These are phyloP conservation scores for Nakataea oryzae DNA, from an alignment of 2,329 filamentous ascomycete species.

Conservation along the genomic window DNA sequence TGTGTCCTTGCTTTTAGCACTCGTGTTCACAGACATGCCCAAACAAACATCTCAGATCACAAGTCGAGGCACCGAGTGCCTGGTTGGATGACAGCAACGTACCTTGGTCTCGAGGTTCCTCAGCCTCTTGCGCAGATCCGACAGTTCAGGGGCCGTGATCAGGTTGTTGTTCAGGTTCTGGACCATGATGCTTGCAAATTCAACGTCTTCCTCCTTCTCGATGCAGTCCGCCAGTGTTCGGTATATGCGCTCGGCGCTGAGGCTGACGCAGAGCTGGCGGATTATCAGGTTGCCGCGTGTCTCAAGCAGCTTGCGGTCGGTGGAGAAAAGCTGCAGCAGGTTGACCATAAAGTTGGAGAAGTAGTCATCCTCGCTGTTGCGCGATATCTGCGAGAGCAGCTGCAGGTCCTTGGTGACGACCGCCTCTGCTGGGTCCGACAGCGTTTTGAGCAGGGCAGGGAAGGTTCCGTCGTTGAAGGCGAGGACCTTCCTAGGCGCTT, in stretches of 20 bases:
- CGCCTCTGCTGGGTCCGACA: slow-evolving; percentile 89
- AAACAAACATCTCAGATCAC: neutral
- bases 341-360: slow-evolving; percentile 99
- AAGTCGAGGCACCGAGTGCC: no score
- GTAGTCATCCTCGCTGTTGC: slow-evolving; percentile 93
- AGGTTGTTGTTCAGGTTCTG: slow-evolving; percentile 99
- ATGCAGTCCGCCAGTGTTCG: slow-evolving; percentile 91
- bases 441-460: slow-evolving; percentile 86
- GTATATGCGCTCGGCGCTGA: slow-evolving; percentile 93
- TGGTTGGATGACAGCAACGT: slow-evolving; percentile 7
- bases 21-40: slow-evolving; percentile 3
- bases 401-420: slow-evolving; percentile 94
- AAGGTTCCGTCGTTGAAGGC: slow-evolving; percentile 97
- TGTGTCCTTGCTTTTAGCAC: slow-evolving; percentile 4
- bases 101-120: slow-evolving; percentile 83
- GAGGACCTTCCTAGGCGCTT: slow-evolving; percentile 84
- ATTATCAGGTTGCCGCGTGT: slow-evolving; percentile 94
- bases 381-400: slow-evolving; percentile 88
- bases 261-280: slow-evolving; percentile 80
- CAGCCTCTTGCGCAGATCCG: slow-evolving; percentile 80
- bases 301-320: slow-evolving; percentile 82
- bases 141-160: slow-evolving; percentile 89
- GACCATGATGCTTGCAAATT: slow-evolving; percentile 99
- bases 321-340: slow-evolving; percentile 87
- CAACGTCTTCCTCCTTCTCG: slow-evolving; percentile 94